Conservation (phyloP, 495 filamentous ascomycete genomes). For the Neurospora sp. region DNA sequence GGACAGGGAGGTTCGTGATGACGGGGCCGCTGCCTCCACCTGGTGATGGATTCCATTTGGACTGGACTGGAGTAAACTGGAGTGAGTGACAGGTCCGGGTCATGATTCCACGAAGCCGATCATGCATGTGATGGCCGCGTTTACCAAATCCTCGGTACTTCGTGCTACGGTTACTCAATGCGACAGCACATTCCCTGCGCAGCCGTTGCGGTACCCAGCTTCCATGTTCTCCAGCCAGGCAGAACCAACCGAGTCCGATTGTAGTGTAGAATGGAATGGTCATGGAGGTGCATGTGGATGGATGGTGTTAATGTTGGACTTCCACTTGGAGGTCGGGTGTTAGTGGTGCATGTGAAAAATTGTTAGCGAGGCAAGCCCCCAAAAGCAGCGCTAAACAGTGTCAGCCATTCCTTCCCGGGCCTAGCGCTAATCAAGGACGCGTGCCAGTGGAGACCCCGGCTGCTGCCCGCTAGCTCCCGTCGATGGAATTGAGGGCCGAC, state of each 20-base stretch:
- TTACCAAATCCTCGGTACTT: neutral
- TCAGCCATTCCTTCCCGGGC: neutral
- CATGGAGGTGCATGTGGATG: neutral
- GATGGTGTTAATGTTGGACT: neutral
- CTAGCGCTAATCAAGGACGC: neutral
- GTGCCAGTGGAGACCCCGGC: neutral
- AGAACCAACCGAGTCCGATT: neutral
- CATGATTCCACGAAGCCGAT: neutral
- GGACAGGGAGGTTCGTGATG: neutral
- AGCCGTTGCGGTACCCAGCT: neutral
- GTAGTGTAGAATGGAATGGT: neutral
- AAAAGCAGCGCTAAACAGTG: neutral
- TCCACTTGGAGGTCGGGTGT: neutral
- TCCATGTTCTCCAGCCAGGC: neutral
- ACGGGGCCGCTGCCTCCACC: neutral
- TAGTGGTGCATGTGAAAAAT: neutral
- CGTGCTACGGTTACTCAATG: neutral
- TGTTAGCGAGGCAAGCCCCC: neutral
- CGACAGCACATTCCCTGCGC: neutral
- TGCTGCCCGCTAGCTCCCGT: neutral
- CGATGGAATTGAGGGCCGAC: neutral
- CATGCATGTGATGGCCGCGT: neutral
- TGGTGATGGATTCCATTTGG: neutral
- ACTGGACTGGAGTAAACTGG: neutral
- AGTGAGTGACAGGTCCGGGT: neutral